A percentile compares a stretch with the other conserved stretches of the same genome.
phyloP scores from a whole-genome alignment of 2,329 filamentous ascomycete genomes.

The Neophaeococcomyces aloes region DNA sequence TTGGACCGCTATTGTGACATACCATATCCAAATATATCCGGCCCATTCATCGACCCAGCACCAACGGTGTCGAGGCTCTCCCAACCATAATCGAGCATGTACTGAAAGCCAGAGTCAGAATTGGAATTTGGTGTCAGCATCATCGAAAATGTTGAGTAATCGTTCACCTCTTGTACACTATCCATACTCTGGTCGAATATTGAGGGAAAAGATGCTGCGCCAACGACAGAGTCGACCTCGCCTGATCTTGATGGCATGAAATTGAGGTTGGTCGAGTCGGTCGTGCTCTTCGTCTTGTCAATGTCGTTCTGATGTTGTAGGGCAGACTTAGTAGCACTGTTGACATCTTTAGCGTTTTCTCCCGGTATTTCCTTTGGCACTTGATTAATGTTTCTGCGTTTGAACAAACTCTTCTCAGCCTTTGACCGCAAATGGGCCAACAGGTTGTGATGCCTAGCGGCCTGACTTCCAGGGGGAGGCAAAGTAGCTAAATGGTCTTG shows the following conservation, averaged over 20 bases:
- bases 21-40: background rate
- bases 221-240: background rate
- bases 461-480: conserved; percentile 17
- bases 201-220: background rate
- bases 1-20: background rate
- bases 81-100: conserved; percentile 18
- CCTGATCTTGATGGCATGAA: background rate
- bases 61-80: conserved; percentile 19
- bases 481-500: conserved; percentile 14
- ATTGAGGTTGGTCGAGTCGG: background rate
- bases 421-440: conserved; percentile 12
- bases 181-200: background rate
- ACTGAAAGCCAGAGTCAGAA: conserved; percentile 16
- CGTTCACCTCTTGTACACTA: background rate
- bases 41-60: background rate
- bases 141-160: conserved; percentile 4
- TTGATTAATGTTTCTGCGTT: background rate
- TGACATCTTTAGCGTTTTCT: background rate
- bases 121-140: conserved; percentile 8
- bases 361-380: background rate
- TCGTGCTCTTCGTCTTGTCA: conserved; percentile 8
- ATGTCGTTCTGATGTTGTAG: background rate
- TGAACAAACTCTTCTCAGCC: conserved; percentile 12
- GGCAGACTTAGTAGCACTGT: too few relatives aligned
- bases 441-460: conserved; percentile 15